These are phyloP conservation scores for Cucurbitaria berberidis DNA, from an alignment of 2,329 filamentous ascomycete species.

Conservation along the genomic window DNA sequence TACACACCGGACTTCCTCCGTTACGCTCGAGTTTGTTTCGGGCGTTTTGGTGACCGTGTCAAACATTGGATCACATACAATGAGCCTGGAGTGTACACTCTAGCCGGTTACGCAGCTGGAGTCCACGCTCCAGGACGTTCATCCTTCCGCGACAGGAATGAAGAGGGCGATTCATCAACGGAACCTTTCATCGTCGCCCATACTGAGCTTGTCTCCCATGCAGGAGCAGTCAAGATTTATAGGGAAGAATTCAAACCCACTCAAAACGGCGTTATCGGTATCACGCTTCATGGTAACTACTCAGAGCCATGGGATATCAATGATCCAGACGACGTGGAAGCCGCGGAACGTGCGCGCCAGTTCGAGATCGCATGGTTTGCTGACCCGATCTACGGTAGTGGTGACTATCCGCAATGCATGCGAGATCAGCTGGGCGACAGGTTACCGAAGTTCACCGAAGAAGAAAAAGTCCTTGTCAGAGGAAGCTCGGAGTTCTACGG, in stretches of 20 bases:
- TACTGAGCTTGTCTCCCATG: constrained; percentile 51
- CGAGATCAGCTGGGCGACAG: constrained; percentile 44
- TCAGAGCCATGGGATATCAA: constrained; percentile 45
- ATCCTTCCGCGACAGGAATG: constrained; percentile 11
- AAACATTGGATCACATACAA: constrained; percentile 53
- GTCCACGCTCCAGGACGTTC: constrained; percentile 37
- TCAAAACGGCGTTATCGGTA: constrained; percentile 51
- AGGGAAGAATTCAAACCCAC: constrained; percentile 48
- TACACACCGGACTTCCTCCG: constrained; percentile 40
- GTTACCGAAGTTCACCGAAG: constrained; percentile 48
- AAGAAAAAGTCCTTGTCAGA: constrained; percentile 48
- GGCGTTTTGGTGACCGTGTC: constrained; percentile 49
- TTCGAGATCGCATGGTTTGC: constrained; percentile 54
- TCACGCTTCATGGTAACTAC: constrained; percentile 53
- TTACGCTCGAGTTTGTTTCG: constrained; percentile 49
- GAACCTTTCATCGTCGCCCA: constrained; percentile 46
- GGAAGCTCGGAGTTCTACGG: constrained; percentile 43
- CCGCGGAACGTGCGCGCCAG: constrained; percentile 49
- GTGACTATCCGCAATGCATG: constrained; percentile 52
- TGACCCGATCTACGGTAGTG: constrained; percentile 30
- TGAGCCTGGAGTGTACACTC: constrained; percentile 42
- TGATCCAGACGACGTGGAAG: constrained; percentile 12
- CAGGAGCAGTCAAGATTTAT: constrained; percentile 48
- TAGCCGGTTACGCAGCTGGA: constrained; percentile 42
- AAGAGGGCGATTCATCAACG: constrained; percentile 20